Conservation (phyloP, 2,329 filamentous ascomycete species). For the Chrysoporthe cubensis region DNA sequence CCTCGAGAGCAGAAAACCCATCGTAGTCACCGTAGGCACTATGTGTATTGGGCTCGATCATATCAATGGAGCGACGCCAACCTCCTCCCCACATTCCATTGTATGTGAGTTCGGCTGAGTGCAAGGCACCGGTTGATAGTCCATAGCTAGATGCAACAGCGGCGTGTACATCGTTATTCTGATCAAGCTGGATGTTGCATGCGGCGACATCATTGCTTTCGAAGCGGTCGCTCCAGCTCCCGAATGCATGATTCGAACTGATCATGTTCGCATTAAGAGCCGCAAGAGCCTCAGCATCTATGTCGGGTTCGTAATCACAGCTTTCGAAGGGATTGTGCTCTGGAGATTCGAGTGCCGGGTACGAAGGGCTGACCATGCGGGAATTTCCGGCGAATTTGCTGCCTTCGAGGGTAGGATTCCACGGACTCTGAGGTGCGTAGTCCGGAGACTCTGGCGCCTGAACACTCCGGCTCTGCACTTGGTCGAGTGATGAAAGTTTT, state of each 20-base stretch:
- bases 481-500: neutral
- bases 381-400: neutral
- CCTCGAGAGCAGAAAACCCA: neutral
- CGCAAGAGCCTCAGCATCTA: neutral
- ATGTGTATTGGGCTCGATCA: neutral
- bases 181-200: neutral
- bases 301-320: neutral
- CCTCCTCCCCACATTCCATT: neutral
- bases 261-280: neutral
- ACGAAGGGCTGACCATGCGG: neutral
- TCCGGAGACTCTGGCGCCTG: neutral
- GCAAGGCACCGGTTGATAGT: neutral
- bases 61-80: no score
- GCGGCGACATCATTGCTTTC: neutral
- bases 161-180: neutral
- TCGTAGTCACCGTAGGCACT: neutral
- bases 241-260: neutral
- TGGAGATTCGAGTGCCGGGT: neutral
- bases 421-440: neutral
- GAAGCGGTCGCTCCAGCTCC: neutral
- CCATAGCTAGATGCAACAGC: neutral
- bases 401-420: neutral
- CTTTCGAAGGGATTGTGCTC: neutral
- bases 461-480: neutral
- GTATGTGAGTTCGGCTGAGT: neutral